Evolutionary conservation across 2,329 filamentous ascomycete genomes (phyloP).

Genomic region (Hymenoscyphus salicellus): DNA sequence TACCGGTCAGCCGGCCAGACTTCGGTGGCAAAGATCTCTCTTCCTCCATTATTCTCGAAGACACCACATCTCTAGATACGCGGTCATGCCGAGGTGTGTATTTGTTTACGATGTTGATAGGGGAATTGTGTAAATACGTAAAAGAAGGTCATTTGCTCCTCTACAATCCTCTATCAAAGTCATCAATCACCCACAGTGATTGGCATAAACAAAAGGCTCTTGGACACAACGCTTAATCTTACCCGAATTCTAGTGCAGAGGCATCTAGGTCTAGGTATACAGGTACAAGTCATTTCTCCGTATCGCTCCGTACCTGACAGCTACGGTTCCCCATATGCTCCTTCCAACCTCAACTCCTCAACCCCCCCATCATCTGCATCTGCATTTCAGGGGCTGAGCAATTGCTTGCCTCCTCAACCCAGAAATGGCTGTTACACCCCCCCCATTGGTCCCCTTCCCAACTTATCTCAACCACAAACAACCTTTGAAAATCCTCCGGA

Average conservation of each 20-base stretch:
- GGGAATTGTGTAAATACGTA: neutral
- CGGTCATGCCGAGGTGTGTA: neutral
- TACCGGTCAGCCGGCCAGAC: neutral
- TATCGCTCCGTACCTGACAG: too few relatives aligned
- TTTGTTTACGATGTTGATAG: neutral
- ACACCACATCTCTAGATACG: neutral
- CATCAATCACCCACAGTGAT: too few relatives aligned
- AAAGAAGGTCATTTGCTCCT: neutral
- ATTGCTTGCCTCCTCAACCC: neutral
- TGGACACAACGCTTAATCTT: too few relatives aligned
- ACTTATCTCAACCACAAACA: neutral
- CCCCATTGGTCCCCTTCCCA: neutral
- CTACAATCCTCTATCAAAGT: too few relatives aligned
- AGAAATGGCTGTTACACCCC: neutral
- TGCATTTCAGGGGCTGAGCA: neutral
- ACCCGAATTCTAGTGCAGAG: too few relatives aligned
- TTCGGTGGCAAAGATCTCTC: neutral
- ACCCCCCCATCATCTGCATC: too few relatives aligned
- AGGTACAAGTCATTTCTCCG: too few relatives aligned
- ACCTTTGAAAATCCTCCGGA: neutral
- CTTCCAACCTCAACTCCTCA: too few relatives aligned
- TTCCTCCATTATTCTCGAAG: neutral
- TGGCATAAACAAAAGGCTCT: too few relatives aligned
- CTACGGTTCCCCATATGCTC: too few relatives aligned
- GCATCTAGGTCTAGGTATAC: too few relatives aligned